These are phyloP conservation scores for Neonectria coccinea DNA, from an alignment of 2,329 filamentous ascomycete species.

Conservation along the genomic window DNA sequence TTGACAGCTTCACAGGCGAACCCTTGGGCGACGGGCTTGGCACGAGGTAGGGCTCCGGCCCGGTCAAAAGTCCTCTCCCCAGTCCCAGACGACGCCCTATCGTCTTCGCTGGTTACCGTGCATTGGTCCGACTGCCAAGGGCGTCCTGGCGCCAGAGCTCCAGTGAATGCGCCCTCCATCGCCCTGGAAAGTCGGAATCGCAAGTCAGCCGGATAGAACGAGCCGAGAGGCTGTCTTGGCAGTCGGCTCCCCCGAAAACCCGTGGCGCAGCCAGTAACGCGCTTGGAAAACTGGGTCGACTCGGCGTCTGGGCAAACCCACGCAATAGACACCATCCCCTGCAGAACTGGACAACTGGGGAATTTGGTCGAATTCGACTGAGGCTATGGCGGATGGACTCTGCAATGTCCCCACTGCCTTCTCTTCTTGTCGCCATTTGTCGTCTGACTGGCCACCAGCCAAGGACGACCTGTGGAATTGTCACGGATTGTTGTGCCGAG, in stretches of 20 bases:
- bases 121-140: constrained; percentile 36
- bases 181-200: constrained; percentile 39
- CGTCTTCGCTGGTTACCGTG: constrained; percentile 30
- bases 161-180: constrained; percentile 30
- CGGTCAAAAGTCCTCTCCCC: constrained; percentile 14
- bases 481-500: constrained; percentile 10
- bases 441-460: constrained; percentile 24
- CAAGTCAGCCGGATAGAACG: constrained; percentile 45
- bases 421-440: constrained; percentile 32
- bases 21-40: constrained; percentile 21
- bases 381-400: constrained; percentile 38
- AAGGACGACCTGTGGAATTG: constrained; percentile 22
- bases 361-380: constrained; percentile 35
- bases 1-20: constrained; percentile 18
- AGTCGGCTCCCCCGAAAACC: constrained; percentile 45
- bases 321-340: constrained; percentile 39
- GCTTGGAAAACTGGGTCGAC: constrained; percentile 44
- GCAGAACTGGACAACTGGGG: constrained; percentile 27
- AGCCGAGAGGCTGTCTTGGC: constrained; percentile 49
- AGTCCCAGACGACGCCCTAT: constrained; percentile 20
- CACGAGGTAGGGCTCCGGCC: constrained; percentile 10
- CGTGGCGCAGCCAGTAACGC: constrained; percentile 47
- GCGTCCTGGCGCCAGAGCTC: constrained; percentile 30
- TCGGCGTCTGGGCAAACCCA: constrained; percentile 41
- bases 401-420: constrained; percentile 37